These are phyloP conservation scores for Suillus alpinus DNA, from an alignment of 768 basidiomycete species.

Conservation along the genomic window DNA sequence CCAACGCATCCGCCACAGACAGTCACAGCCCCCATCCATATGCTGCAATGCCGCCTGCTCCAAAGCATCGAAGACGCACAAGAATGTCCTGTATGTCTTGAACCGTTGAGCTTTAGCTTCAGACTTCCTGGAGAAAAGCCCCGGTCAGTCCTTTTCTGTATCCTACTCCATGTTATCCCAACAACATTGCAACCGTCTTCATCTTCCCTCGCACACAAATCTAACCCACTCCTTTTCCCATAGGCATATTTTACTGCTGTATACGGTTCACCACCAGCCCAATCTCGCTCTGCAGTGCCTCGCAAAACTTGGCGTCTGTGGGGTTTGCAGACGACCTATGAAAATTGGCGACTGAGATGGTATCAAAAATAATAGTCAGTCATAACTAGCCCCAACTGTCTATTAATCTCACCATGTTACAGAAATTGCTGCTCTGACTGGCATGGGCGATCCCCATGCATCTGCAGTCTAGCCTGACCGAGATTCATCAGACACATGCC, in stretches of 20 bases:
- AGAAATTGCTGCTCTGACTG: conserved; percentile 95
- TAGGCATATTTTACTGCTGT: conserved; percentile 97
- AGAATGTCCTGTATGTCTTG: conserved; percentile 95
- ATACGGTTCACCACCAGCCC: conserved; percentile 80
- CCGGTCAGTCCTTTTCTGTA: conserved; percentile 45
- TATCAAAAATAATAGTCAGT: conserved; percentile 83
- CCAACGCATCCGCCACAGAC: conserved; percentile 40
- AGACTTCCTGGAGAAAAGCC: conserved; percentile 95
- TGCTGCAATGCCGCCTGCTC: conserved; percentile 59
- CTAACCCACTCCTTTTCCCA: conserved; percentile 7
- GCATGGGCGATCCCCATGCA: conserved; percentile 67
- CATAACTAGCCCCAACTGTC: not conserved
- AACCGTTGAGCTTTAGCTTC: conserved; percentile 90
- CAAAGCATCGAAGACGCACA: conserved; percentile 74
- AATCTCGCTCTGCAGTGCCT: conserved; percentile 51
- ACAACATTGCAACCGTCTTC: not conserved
- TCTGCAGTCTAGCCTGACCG: conserved; percentile 67
- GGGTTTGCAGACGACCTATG: conserved; percentile 96
- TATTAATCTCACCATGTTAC: conserved; percentile 11
- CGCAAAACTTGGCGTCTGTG: conserved; percentile 91
- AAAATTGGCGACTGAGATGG: conserved; percentile 87
- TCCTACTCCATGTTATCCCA: not conserved
- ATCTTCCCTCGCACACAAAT: conserved; percentile 4
- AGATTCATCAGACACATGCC: conserved; percentile 42
- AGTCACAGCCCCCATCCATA: conserved; percentile 47